These are phyloP conservation scores for Acacia melanoxylon DNA, from an alignment of 306 rosid species.

Conservation along the genomic window DNA sequence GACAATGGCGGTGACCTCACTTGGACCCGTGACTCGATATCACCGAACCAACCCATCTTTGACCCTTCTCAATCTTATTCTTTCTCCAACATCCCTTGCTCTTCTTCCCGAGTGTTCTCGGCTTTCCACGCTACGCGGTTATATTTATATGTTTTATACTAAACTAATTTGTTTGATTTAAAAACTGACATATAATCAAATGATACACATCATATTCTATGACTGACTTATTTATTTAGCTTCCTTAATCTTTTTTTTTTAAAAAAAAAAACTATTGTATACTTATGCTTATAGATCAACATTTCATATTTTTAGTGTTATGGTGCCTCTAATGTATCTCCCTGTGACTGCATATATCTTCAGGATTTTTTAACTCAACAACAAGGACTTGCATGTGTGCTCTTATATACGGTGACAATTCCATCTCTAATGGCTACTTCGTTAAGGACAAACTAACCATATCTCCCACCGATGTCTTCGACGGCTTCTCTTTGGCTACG, in stretches of 20 bases:
- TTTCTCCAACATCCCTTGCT: slow-evolving; percentile 52
- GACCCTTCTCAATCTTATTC: slow-evolving; percentile 48
- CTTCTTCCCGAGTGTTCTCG: slow-evolving; percentile 43
- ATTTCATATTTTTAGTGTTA: too few relatives aligned
- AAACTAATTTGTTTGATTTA: too few relatives aligned
- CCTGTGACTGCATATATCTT: too few relatives aligned
- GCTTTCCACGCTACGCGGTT: slow-evolving; percentile 60
- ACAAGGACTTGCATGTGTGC: not conserved
- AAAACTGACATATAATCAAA: too few relatives aligned
- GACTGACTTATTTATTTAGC: too few relatives aligned
- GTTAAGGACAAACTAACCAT: slow-evolving; percentile 49
- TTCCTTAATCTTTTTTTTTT: too few relatives aligned
- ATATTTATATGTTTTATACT: not conserved
- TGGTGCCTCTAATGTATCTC: too few relatives aligned
- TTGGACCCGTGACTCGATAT: slow-evolving; percentile 70
- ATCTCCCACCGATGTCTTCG: slow-evolving; percentile 27
- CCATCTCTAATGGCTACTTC: slow-evolving; percentile 60
- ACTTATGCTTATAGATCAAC: too few relatives aligned
- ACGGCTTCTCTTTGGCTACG: slow-evolving; percentile 59
- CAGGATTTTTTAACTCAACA: not conserved
- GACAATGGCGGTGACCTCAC: slow-evolving; percentile 73
- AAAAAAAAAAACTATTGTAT: too few relatives aligned
- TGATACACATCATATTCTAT: too few relatives aligned
- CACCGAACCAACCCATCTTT: slow-evolving; percentile 45
- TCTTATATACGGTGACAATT: slow-evolving; percentile 52